Evolutionary conservation across 2,329 filamentous ascomycete species (phyloP).

Genomic region (Colletotrichum paranaense): DNA sequence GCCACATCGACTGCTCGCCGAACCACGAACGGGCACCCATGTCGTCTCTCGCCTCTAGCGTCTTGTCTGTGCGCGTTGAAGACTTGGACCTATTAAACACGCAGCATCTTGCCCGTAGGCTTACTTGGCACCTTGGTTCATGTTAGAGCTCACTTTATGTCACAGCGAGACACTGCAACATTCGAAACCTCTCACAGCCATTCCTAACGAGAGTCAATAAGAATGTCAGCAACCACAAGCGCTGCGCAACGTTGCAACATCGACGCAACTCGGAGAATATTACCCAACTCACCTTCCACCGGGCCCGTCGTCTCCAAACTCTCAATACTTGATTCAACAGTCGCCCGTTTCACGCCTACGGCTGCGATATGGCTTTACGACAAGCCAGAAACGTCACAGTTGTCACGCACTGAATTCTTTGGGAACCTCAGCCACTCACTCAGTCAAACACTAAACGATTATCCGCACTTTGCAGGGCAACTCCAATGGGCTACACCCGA

Average conservation of each 20-base stretch:
- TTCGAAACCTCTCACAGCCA: not conserved
- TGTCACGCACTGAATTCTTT: constrained; percentile 21
- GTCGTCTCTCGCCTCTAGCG: not conserved
- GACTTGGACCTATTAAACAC: not conserved
- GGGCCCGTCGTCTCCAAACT: constrained; percentile 36
- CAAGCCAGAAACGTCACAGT: constrained; percentile 34
- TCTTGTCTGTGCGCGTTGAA: not conserved
- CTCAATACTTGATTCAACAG: constrained; percentile 56
- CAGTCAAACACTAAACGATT: constrained; percentile 48
- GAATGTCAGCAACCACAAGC: not conserved
- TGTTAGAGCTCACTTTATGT: not conserved
- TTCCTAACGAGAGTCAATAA: not conserved
- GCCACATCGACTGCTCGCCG: not conserved
- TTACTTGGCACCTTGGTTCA: too few species aligned
- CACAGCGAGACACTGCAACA: not conserved
- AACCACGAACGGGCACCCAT: not conserved
- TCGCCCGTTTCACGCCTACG: constrained; percentile 51
- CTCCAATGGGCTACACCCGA: constrained; percentile 48
- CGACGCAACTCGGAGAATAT: not conserved
- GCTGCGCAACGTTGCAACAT: not conserved
- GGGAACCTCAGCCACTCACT: constrained; percentile 39
- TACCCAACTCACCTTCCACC: not conserved
- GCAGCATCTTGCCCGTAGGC: not conserved
- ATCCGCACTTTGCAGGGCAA: constrained; percentile 55
- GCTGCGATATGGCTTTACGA: constrained; percentile 58